These are phyloP conservation scores for Naganishia sp. DNA, from an alignment of 1,284 basidiomycete genomes.

Conservation along the genomic window DNA sequence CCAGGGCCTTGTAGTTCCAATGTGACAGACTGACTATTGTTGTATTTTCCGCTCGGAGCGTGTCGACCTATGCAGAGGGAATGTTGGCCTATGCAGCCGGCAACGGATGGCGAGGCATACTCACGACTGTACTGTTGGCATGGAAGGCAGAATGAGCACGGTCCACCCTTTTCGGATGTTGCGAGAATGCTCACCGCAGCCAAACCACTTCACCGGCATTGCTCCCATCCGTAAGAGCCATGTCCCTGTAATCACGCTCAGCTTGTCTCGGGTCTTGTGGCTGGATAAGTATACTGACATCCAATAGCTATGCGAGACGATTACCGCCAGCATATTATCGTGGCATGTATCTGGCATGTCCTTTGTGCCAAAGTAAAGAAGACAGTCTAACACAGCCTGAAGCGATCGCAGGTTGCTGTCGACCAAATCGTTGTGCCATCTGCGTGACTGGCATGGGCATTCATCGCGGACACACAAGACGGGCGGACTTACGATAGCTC, in stretches of 20 bases:
- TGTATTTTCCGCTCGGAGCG: constrained; percentile 5
- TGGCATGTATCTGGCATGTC: background rate
- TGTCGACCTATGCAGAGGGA: background rate
- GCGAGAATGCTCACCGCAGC: background rate
- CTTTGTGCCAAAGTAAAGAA: background rate
- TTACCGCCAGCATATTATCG: background rate
- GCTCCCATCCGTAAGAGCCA: constrained; percentile 6
- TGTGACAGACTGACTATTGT: constrained; percentile 13
- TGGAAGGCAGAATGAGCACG: background rate
- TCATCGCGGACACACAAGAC: no score
- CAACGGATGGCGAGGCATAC: background rate
- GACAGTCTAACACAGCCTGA: background rate
- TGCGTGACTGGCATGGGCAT: background rate
- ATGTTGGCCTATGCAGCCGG: background rate
- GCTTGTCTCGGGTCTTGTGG: no score
- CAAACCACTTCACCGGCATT: constrained; percentile 3
- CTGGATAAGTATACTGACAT: no score
- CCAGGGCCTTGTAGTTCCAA: constrained; percentile 1
- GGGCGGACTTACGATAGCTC: background rate
- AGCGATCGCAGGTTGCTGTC: background rate
- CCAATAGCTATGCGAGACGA: constrained; percentile 10
- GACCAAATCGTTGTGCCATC: constrained; percentile 11
- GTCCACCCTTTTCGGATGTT: background rate
- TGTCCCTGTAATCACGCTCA: background rate
- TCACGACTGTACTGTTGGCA: background rate